Base-by-base conservation (phyloP, 768 basidiomycete genomes). In the Punctularia strigosozonata region DNA sequence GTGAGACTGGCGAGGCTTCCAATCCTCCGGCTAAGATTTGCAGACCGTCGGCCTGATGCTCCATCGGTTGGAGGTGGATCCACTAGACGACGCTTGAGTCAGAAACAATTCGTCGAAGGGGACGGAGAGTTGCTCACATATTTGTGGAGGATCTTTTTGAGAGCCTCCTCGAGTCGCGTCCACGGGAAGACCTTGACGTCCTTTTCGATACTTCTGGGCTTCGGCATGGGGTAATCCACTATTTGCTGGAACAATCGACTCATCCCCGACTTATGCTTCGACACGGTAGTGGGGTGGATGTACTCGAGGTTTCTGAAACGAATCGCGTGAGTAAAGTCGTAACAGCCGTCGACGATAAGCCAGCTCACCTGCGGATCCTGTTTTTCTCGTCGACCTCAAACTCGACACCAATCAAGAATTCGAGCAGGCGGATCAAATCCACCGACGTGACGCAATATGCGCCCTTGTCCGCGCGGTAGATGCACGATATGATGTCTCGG, bases 341-440 rank as follows among this genome's bases (percentile, higher is more conserved):
- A n/a, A n/a, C n/a, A n/a, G n/a, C n/a, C n/a, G n/a, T n/a, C n/a
- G n/a, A n/a, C n/a, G n/a, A n/a, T n/a, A n/a, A n/a, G n/a, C n/a
- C n/a, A n/a, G n/a, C n/a, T n/a, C n/a, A n/a, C 41, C 92, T 73
- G 45, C 94, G 69, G 50, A 97, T 94, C 38, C 94, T 70, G 52
- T 97, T 97, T 70, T 94, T 97, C 68, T 97, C 94, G 59, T 95
- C 90, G 35, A 95, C 84, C 22, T 79, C 80, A 52, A 95, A 92
- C 36, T 81, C 69, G 3, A 63, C 61, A 31, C 82, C 87, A 28
- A 75, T 69, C 35, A 83, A 61, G 46, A 78, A 77, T 62, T 97
- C 89, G 38, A 98, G 75, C 22, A 98, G 71, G 55, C 82, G 87
- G 51, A 98, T 91, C 58, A 94, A 80, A 56, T 98, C 94, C 48